Percentiles rank a stretch among this genome's conserved stretches.
phyloP scores from a whole-genome alignment of 192 early-diverging fungal species.

The Coemansia sp. region DNA sequence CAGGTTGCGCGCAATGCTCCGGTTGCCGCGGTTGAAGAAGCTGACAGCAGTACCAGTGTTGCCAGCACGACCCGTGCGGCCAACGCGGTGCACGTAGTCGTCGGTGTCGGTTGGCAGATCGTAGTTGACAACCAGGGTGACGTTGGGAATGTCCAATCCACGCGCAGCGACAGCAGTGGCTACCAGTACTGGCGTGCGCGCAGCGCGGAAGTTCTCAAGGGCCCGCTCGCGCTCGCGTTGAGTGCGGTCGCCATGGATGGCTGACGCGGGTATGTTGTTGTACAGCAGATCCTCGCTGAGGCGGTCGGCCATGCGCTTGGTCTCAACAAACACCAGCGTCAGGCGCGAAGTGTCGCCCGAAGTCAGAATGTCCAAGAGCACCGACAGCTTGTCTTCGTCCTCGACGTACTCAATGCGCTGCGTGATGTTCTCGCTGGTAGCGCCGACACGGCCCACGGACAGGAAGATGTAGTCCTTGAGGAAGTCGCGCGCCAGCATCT shows the following conservation, averaged over 20 bases:
- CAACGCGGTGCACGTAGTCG: constrained; percentile 99
- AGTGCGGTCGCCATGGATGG: constrained; percentile 96
- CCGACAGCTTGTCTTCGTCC: constrained; percentile 89
- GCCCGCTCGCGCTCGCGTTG: constrained; percentile 95
- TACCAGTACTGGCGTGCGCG: constrained; percentile 81
- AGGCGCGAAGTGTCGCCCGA: constrained; percentile 61
- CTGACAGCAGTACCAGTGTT: constrained; percentile 90
- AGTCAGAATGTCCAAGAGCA: constrained; percentile 79
- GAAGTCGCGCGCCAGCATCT: constrained; percentile 90
- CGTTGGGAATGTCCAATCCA: constrained; percentile 88
- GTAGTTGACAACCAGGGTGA: constrained; percentile 88
- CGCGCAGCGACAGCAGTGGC: constrained; percentile 97
- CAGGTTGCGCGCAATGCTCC: constrained; percentile 78
- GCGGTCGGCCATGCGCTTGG: constrained; percentile 91
- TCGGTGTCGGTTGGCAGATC: constrained; percentile 95
- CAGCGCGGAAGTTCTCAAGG: constrained; percentile 82
- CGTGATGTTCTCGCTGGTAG: constrained; percentile 93
- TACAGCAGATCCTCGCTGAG: constrained; percentile 77
- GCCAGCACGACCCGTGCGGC: constrained; percentile 96
- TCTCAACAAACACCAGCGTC: constrained; percentile 97
- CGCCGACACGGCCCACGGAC: constrained; percentile 91
- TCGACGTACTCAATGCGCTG: constrained; percentile 92
- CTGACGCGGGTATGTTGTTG: constrained; percentile 83
- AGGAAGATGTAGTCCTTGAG: constrained; percentile 78
- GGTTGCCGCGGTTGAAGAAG: constrained; percentile 91